Evolutionary conservation across 495 filamentous ascomycete genomes (phyloP).

Genomic region (Ramalina intermedia): DNA sequence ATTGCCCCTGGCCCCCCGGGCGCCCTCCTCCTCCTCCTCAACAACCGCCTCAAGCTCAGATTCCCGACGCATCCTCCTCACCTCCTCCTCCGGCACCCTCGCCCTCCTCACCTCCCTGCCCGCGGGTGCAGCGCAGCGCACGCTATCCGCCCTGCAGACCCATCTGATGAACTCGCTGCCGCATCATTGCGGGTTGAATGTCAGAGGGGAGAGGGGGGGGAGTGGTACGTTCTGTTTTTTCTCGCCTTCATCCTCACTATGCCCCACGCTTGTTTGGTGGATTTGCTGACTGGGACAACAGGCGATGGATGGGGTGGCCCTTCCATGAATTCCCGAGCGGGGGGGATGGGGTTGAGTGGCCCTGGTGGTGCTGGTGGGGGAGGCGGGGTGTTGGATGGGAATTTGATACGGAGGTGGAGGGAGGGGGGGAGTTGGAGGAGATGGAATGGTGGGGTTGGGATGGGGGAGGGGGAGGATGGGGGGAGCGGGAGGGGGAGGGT

Average conservation of each 20-base stretch:
- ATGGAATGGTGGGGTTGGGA: conserved; percentile 10
- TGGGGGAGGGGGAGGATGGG: conserved; percentile 8
- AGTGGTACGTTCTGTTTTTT: no score
- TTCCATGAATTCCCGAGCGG: no score
- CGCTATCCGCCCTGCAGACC: conserved; percentile 65
- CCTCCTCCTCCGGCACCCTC: conserved; percentile 53
- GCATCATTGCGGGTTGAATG: conserved; percentile 67
- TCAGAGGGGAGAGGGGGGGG: conserved; percentile 40
- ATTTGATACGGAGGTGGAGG: conserved; percentile 8
- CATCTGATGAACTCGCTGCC: conserved; percentile 65
- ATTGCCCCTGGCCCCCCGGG: conserved; percentile 40
- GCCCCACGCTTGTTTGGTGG: no score
- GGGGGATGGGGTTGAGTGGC: conserved; percentile 30
- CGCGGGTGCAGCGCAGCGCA: conserved; percentile 61
- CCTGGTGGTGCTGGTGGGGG: conserved; percentile 50
- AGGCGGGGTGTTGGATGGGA: conserved; percentile 35
- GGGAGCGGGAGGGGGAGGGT: conserved; percentile 7
- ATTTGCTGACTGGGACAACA: conserved; percentile 28
- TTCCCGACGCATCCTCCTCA: conserved; percentile 6
- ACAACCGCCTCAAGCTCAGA: not conserved
- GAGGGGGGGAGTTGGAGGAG: conserved; percentile 14
- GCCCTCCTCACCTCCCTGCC: conserved; percentile 62
- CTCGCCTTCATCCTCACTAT: no score
- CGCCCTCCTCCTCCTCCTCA: conserved; percentile 26
- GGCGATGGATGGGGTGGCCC: conserved; percentile 28